Evolutionary conservation across 1,139 yeast genomes (phyloP), one percentile per base, ranked within the genome.

Genomic region (Meyerozyma carpophila): DNA sequence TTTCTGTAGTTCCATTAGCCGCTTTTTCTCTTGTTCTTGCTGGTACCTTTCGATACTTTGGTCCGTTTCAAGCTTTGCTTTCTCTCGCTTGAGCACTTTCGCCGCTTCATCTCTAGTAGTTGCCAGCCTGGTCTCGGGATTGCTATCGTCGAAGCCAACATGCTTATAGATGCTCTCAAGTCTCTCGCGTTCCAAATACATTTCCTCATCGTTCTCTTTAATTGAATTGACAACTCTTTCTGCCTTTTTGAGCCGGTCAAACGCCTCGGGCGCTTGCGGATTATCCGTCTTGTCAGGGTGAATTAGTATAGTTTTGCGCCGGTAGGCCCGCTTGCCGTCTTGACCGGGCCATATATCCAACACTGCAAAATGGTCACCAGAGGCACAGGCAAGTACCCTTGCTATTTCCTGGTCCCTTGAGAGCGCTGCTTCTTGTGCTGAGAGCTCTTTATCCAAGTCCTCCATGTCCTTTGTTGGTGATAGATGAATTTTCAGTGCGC

Each of bases 261-360:
- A 51, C 4, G 54, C 54, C 24, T 40, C 34, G 1, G 54, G 52
- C 1, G 53, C 54, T 27, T 43, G 44, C 4, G 42, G 32, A 24
- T 50, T 43, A 20, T 40, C 41, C 9, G 43, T 45, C 36, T 49
- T 49, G 27, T 51, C 54, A 1, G 54, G 54, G 40, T 51, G 54
- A 14, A 34, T 34, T 8, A 34, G 26, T 8, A 34, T 34, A 10
- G 27, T 39, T 14, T 26, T 27, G 11, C 16, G n/a, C 8, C 36
- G 37, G 13, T 29, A 39, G 3, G 32, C 36, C 10, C 13, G 2
- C 20, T 28, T 39, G 3, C 25, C 27, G 20, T 39, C 41, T 32
- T 18, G 34, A 27, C 25, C 41, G 28, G 36, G 32, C 29, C 32
- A 28, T 11, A 18, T 32, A 29, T 41, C 40, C 32, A 41, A 21